A percentile compares a stretch with the other conserved stretches of the same genome.
Conservation (phyloP, 1,284 basidiomycete species). For the Trametes polyzona region DNA sequence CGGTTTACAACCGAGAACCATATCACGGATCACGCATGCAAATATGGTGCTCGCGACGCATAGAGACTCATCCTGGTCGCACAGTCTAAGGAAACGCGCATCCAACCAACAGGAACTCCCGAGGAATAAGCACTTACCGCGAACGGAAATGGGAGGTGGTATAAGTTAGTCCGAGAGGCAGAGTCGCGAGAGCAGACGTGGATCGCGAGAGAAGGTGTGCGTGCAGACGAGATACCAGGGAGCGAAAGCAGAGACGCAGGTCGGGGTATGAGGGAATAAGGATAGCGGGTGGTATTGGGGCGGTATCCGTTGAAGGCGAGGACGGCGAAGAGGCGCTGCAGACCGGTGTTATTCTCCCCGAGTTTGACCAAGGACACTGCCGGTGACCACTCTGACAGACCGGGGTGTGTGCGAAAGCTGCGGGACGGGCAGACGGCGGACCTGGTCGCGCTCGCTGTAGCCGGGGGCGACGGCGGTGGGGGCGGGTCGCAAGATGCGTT, state of each 20-base stretch:
- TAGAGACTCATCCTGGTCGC: constrained; percentile 55
- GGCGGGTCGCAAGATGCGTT: constrained; percentile 7
- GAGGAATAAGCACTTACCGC: constrained; percentile 12
- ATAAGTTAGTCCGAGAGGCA: constrained; percentile 19
- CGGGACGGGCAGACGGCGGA: background rate
- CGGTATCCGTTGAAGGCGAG: background rate
- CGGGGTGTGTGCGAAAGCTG: background rate
- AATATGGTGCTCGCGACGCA: constrained; percentile 43
- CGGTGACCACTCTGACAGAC: background rate
- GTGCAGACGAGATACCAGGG: background rate
- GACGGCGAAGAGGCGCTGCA: constrained; percentile 12
- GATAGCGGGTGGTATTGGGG: constrained; percentile 5
- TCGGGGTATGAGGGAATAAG: constrained; percentile 13
- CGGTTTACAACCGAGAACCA: constrained; percentile 4
- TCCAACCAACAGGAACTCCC: constrained; percentile 5
- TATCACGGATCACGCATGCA: constrained; percentile 37
- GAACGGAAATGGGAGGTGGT: background rate
- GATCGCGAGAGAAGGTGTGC: background rate
- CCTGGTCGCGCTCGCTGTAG: constrained; percentile 1
- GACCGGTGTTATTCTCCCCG: constrained; percentile 11
- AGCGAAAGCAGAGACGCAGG: background rate
- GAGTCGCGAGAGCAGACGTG: background rate
- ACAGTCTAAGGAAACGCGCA: constrained; percentile 38
- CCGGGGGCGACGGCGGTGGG: constrained; percentile 10
- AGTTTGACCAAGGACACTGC: constrained; percentile 5